Base-by-base conservation (phyloP, 495 filamentous ascomycete species). In the Aspergillus haitiensis region DNA sequence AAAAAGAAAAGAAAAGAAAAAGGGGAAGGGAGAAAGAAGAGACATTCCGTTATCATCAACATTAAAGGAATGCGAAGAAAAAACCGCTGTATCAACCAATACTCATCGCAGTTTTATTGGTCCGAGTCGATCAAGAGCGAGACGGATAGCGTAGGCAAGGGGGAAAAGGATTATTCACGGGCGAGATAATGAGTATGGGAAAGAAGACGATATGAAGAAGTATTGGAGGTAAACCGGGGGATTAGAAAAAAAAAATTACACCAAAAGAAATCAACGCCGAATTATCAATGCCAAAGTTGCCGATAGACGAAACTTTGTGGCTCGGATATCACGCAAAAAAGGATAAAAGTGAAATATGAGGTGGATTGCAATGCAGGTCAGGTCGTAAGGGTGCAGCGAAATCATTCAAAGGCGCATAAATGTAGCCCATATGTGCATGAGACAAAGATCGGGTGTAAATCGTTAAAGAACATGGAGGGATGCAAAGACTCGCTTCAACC, bases 371-470 rank as follows among this genome's bases (percentile, higher is more conserved):
- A 68, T 52, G 66, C 59, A 72, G 63, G 60, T 66, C 59, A 72
- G 63, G 60, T 66, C 61, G 60, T 67, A 61, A 64, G 56, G 44
- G 57, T 58, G 55, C 52, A 59, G 55, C 59, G 58, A 65, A 62
- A 52, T 64, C 64, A 72, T 65, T 61, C 66, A 60, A 61, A 67
- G 61, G 54, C 60, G 68, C 63, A 60, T 72, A 73, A 65, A 71
- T 70, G 58, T 58, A 37, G 67, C 66, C 65, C 66, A 73, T 72
- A 75, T 75, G 72, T 72, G 72, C 66, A 66, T 66, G 63, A 64
- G 64, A 61, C 62, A 67, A 56, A 69, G 64, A 64, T 68, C 56
- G 44, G 49, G 49, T 60, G 59, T 64, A 69, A 61, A 66, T 66
- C 61, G 52, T 66, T 21, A 62, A 59, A 60, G 45, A 62, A 57